Conservation (phyloP, 139 green algal species). For the Ettlia oleoabundans region DNA sequence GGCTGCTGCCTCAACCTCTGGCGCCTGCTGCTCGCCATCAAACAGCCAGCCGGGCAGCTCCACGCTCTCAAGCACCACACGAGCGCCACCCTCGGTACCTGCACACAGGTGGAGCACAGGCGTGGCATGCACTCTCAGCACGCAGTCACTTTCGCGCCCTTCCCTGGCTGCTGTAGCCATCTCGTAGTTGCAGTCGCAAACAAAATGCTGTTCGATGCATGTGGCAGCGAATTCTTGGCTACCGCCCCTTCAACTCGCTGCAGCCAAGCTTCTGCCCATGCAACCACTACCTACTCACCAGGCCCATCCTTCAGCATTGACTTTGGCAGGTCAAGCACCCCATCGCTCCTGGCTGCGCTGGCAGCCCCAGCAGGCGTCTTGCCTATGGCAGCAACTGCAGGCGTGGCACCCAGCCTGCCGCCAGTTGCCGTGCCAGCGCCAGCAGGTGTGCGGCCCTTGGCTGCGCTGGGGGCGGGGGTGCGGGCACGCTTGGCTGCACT, state of each 20-base stretch:
- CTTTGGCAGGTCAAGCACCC: not conserved
- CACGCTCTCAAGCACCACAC: slow-evolving; percentile 40
- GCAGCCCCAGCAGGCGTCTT: slow-evolving; percentile 4
- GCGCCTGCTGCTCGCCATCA: slow-evolving; percentile 3
- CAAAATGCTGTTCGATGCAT: too few relatives aligned
- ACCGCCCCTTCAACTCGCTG: not conserved
- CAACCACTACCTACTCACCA: not conserved
- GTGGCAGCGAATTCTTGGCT: not conserved
- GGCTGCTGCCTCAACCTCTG: not conserved
- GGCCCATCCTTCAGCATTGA: slow-evolving; percentile 27
- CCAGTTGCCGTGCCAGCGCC: not conserved
- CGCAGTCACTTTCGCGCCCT: too few relatives aligned
- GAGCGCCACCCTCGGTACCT: not conserved
- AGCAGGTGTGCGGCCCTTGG: slow-evolving; percentile 5
- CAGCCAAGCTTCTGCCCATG: not conserved
- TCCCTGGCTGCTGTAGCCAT: too few relatives aligned
- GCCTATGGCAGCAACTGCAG: not conserved
- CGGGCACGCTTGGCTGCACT: not conserved
- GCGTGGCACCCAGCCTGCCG: not conserved
- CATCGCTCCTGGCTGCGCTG: not conserved
- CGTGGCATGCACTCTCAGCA: too few relatives aligned
- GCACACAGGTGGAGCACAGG: not conserved
- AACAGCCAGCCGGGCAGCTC: slow-evolving; percentile 48
- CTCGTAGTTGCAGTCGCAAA: too few relatives aligned
- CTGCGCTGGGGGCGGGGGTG: not conserved